Percentiles rank a stretch among this genome's conserved stretches.
Conservation (phyloP, 169 alveolate genomes). For the Theileria orientalis region DNA sequence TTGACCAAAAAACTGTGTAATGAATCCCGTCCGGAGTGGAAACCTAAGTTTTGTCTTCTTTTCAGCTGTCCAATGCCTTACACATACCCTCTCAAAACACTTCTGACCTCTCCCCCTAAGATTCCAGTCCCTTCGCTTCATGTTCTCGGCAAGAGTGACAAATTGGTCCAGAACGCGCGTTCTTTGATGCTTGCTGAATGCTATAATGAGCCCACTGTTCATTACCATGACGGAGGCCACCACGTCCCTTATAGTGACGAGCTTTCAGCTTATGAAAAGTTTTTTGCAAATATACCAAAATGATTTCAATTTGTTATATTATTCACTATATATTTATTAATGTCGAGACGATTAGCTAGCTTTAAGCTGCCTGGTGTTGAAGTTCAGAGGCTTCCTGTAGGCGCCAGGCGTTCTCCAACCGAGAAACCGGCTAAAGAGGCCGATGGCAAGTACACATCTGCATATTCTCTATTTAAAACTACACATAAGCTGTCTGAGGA, state of each 20-base stretch:
- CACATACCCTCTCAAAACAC: not conserved
- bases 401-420: constrained; percentile 31
- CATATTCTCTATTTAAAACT: constrained; percentile 44
- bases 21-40: constrained; percentile 57
- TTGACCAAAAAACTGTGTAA: constrained; percentile 37
- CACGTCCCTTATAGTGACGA: constrained; percentile 49
- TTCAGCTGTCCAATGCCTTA: constrained; percentile 39
- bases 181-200: constrained; percentile 37
- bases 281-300: constrained; percentile 32
- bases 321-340: not conserved
- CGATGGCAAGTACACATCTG: constrained; percentile 45
- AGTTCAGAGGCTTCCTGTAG: constrained; percentile 14
- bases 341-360: constrained; percentile 35
- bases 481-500: constrained; percentile 54
- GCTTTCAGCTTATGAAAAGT: constrained; percentile 35
- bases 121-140: constrained; percentile 49
- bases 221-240: constrained; percentile 50
- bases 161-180: constrained; percentile 29
- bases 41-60: constrained; percentile 48
- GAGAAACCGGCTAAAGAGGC: constrained; percentile 4
- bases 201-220: constrained; percentile 35
- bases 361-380: constrained; percentile 33
- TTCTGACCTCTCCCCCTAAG: constrained; percentile 25
- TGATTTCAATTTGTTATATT: not conserved
- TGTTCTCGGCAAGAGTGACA: constrained; percentile 46